Conservation (phyloP, 2,329 filamentous ascomycete species). For the Colletotrichum sp. region DNA sequence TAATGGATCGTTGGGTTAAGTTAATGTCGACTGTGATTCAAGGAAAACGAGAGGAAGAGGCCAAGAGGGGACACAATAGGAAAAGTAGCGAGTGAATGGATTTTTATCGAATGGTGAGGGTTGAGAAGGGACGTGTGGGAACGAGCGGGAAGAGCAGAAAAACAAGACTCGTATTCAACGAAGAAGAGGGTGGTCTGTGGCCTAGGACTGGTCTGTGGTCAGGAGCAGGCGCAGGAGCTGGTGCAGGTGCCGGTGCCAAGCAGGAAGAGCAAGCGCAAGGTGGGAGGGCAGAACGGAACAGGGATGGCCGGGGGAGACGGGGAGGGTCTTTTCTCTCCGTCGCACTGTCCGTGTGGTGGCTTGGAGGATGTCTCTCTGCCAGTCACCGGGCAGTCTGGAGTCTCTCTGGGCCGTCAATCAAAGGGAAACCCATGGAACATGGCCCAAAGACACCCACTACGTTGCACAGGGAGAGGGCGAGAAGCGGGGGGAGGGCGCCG, state of each 20-base stretch:
- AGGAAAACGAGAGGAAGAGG: neutral
- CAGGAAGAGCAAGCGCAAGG: neutral
- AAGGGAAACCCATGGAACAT: neutral
- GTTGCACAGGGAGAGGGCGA: neutral
- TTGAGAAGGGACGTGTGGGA: constrained; percentile 1
- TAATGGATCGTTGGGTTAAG: neutral
- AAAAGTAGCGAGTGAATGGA: constrained; percentile 4
- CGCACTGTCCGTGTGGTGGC: constrained; percentile 17
- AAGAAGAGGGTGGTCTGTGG: constrained; percentile 2
- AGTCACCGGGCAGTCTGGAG: neutral
- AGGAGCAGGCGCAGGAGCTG: neutral
- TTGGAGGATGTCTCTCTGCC: neutral
- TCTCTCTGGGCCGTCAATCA: neutral
- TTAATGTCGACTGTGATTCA: neutral
- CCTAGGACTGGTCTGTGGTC: neutral
- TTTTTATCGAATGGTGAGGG: constrained; percentile 8
- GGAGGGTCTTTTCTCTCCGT: neutral
- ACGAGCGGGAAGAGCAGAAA: constrained; percentile 9
- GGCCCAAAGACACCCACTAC: neutral
- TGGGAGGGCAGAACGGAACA: neutral
- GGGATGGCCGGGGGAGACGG: neutral
- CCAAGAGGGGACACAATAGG: neutral
- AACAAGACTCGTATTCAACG: constrained; percentile 18
- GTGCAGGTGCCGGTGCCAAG: neutral
- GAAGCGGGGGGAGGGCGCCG: neutral